phyloP scores from a whole-genome alignment of 345 rosid genomes.

The Gossypium thurberi region DNA sequence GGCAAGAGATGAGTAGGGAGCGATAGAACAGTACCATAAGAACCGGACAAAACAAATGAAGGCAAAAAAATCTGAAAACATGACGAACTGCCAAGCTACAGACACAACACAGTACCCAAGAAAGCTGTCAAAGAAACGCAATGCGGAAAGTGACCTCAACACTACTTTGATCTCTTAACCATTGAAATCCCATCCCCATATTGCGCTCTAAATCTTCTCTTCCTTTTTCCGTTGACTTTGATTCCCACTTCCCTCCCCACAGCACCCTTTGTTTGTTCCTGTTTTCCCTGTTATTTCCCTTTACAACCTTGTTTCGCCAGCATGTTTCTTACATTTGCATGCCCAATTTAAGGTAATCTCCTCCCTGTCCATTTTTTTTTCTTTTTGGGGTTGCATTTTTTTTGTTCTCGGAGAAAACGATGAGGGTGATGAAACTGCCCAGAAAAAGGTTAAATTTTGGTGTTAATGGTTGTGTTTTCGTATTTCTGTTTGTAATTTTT shows the following conservation, averaged over 20 bases:
- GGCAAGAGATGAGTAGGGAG: background rate
- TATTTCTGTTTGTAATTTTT: background rate
- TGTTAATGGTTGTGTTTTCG: background rate
- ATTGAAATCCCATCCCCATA: background rate
- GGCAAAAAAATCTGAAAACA: background rate
- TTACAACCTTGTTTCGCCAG: background rate
- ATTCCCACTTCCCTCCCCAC: background rate
- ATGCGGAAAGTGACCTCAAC: constrained; percentile 4
- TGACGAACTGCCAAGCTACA: background rate
- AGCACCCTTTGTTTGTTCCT: background rate
- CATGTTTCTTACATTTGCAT: constrained; percentile 4
- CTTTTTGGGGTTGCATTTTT: too few relatives aligned
- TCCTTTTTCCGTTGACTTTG: background rate
- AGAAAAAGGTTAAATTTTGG: background rate
- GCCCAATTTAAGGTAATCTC: constrained; percentile 1
- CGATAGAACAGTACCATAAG: background rate
- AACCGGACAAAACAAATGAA: background rate
- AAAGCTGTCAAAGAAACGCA: constrained; percentile 8
- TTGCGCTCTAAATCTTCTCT: background rate
- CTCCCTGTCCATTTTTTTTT: background rate
- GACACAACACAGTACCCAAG: constrained; percentile 2
- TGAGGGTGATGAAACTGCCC: background rate
- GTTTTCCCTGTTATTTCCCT: background rate
- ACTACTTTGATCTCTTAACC: background rate
- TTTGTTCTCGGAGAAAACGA: background rate